phyloP scores from a whole-genome alignment of 1,139 yeast species.

The Hyphopichia pseudoburtonii region DNA sequence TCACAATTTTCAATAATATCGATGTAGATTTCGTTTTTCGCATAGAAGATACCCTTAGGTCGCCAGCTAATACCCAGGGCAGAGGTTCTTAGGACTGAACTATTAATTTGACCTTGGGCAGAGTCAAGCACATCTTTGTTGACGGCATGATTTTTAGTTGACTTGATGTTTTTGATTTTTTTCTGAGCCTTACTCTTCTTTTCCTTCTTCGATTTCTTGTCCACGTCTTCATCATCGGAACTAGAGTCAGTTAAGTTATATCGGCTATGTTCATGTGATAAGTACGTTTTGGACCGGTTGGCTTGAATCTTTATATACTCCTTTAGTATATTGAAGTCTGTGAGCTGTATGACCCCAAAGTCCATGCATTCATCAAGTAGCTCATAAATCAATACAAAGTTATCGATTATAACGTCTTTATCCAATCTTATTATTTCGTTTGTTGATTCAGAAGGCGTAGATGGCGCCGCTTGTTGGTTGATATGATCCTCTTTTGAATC shows the following conservation, averaged over 20 bases:
- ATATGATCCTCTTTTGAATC: slow-evolving; percentile 1
- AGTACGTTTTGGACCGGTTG: slow-evolving; percentile 24
- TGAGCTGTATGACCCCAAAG: slow-evolving; percentile 42
- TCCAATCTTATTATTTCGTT: slow-evolving; percentile 13
- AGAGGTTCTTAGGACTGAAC: slow-evolving; percentile 52
- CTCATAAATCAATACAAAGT: slow-evolving; percentile 40
- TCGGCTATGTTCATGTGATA: slow-evolving; percentile 9
- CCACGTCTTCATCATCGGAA: slow-evolving; percentile 14
- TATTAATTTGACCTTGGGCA: slow-evolving; percentile 44
- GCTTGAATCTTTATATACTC: slow-evolving; percentile 46
- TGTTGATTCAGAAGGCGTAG: background rate
- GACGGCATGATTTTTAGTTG: slow-evolving; percentile 44
- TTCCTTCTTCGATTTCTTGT: slow-evolving; percentile 4
- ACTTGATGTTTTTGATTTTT: slow-evolving; percentile 23
- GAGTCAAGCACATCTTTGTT: slow-evolving; percentile 30
- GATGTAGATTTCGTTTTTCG: slow-evolving; percentile 47
- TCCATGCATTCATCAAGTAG: slow-evolving; percentile 49
- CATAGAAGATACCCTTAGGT: slow-evolving; percentile 48
- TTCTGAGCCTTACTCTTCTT: slow-evolving; percentile 15
- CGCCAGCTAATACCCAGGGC: slow-evolving; percentile 48
- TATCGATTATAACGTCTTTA: slow-evolving; percentile 39
- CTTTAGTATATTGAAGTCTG: slow-evolving; percentile 44
- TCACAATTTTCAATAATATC: slow-evolving; percentile 45
- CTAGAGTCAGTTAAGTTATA: slow-evolving; percentile 13
- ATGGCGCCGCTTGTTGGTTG: background rate